Evolutionary conservation across 169 alveolate species (phyloP).

Genomic region (Eimeria tenella): DNA sequence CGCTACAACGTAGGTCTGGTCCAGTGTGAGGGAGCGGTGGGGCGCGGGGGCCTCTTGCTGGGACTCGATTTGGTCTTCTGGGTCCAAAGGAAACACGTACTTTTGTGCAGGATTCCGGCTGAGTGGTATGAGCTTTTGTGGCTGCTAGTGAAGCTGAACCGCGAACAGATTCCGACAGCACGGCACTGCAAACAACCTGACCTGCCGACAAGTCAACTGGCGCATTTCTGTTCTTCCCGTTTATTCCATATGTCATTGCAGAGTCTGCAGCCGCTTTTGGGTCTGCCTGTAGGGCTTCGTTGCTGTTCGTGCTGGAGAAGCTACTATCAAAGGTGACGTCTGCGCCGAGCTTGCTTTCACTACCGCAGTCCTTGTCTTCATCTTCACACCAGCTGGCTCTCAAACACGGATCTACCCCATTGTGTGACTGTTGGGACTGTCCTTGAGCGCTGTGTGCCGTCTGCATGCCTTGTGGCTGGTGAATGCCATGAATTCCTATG

Average conservation of each 20-base stretch:
- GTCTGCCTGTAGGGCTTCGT: not conserved
- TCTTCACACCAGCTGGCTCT: not conserved
- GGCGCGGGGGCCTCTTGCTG: constrained; percentile 59
- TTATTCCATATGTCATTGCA: not conserved
- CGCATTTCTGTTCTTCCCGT: not conserved
- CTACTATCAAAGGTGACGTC: not conserved
- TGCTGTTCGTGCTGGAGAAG: not conserved
- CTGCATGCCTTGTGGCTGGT: not conserved
- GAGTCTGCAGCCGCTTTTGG: not conserved
- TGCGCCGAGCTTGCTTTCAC: not conserved
- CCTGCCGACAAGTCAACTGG: not conserved
- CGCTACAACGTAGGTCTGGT: not conserved
- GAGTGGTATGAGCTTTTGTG: not conserved
- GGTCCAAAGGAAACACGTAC: constrained; percentile 61
- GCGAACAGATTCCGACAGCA: not conserved
- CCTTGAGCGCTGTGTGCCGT: not conserved
- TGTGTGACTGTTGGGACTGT: not conserved
- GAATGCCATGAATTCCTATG: not conserved
- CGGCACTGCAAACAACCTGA: not conserved
- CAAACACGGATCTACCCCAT: not conserved
- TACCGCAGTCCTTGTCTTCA: not conserved
- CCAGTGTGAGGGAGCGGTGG: constrained; percentile 47
- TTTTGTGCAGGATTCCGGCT: constrained; percentile 12
- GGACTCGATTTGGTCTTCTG: constrained; percentile 38
- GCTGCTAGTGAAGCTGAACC: not conserved